phyloP scores from a whole-genome alignment of 257 asterid species.

The Solanum rostratum region DNA sequence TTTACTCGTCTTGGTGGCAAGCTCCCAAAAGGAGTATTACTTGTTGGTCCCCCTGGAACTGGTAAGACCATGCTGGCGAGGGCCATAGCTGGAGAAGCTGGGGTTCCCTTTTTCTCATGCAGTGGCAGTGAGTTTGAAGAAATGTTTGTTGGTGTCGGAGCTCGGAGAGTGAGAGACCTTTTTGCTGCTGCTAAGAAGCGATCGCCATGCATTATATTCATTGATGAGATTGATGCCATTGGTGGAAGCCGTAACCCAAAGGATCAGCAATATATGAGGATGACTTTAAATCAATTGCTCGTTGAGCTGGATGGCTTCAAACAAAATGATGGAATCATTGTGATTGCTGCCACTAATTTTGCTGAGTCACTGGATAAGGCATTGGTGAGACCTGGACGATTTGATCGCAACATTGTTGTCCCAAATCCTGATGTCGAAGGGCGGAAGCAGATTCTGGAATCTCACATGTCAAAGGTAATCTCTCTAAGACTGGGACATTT shows the following conservation, averaged over 20 bases:
- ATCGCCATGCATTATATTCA: slow-evolving; percentile 85
- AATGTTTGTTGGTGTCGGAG: slow-evolving; percentile 98
- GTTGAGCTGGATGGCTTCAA: slow-evolving; percentile 95
- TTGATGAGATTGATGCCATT: slow-evolving; percentile 91
- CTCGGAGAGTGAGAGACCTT: slow-evolving; percentile 90
- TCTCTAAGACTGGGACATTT: not conserved
- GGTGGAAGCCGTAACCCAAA: slow-evolving; percentile 88
- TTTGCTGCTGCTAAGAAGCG: slow-evolving; percentile 93
- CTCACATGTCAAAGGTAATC: slow-evolving; percentile 85
- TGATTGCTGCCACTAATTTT: slow-evolving; percentile 89
- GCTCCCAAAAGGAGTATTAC: slow-evolving; percentile 94
- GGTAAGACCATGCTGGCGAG: slow-evolving; percentile 99
- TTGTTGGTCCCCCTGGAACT: slow-evolving; percentile 95
- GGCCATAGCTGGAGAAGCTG: slow-evolving; percentile 98
- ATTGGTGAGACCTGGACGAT: slow-evolving; percentile 89
- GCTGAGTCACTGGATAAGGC: slow-evolving; percentile 94
- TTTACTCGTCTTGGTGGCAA: slow-evolving; percentile 97
- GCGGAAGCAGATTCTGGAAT: slow-evolving; percentile 85
- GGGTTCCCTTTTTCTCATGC: slow-evolving; percentile 93
- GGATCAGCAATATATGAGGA: slow-evolving; percentile 88
- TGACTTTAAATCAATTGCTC: slow-evolving; percentile 89
- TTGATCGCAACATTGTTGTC: slow-evolving; percentile 86
- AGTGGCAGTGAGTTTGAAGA: slow-evolving; percentile 99
- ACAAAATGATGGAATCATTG: slow-evolving; percentile 91
- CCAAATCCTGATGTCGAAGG: slow-evolving; percentile 99